These are phyloP conservation scores for Acidiella bohemica DNA, from an alignment of 495 filamentous ascomycete genomes.

Conservation along the genomic window DNA sequence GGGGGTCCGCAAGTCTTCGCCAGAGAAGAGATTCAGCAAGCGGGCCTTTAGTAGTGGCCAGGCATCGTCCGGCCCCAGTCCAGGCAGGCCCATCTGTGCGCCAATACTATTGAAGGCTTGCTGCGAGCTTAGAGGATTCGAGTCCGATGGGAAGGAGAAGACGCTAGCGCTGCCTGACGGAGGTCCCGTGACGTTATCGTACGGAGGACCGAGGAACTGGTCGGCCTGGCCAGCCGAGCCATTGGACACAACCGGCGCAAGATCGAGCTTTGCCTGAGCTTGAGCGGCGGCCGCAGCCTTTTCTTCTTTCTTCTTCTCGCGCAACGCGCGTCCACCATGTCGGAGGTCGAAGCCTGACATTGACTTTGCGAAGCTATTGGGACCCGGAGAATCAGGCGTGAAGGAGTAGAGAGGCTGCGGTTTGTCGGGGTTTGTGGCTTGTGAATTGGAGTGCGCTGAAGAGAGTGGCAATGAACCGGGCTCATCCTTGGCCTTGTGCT, in stretches of 20 bases:
- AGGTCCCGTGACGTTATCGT: slow-evolving; percentile 20
- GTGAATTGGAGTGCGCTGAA: slow-evolving; percentile 81
- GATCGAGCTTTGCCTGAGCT: slow-evolving; percentile 27
- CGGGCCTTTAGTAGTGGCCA: slow-evolving; percentile 92
- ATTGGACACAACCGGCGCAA: slow-evolving; percentile 19
- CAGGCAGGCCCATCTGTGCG: slow-evolving; percentile 51
- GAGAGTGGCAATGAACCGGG: slow-evolving; percentile 69
- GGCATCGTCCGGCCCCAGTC: slow-evolving; percentile 78
- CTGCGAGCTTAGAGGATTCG: slow-evolving; percentile 2
- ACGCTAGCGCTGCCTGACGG: slow-evolving; percentile 17
- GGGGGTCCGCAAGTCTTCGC: slow-evolving; percentile 74
- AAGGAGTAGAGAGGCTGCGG: slow-evolving; percentile 76
- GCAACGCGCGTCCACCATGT: slow-evolving; percentile 70
- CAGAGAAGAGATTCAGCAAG: slow-evolving; percentile 82
- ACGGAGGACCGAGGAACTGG: slow-evolving; percentile 17
- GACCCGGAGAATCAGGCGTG: slow-evolving; percentile 54
- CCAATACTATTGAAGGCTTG: slow-evolving; percentile 21
- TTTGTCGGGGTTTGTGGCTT: slow-evolving; percentile 68
- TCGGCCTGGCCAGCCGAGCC: slow-evolving; percentile 3
- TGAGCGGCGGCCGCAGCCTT: slow-evolving; percentile 41
- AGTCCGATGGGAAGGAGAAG: slow-evolving; percentile 17
- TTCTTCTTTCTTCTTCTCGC: slow-evolving; percentile 82
- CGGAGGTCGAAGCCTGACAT: slow-evolving; percentile 72
- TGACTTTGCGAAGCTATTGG: slow-evolving; percentile 59
- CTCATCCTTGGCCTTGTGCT: slow-evolving; percentile 78